These are phyloP conservation scores for Globisporangium heterothallicum DNA, from an alignment of 352 stramenopile species.

Conservation along the genomic window DNA sequence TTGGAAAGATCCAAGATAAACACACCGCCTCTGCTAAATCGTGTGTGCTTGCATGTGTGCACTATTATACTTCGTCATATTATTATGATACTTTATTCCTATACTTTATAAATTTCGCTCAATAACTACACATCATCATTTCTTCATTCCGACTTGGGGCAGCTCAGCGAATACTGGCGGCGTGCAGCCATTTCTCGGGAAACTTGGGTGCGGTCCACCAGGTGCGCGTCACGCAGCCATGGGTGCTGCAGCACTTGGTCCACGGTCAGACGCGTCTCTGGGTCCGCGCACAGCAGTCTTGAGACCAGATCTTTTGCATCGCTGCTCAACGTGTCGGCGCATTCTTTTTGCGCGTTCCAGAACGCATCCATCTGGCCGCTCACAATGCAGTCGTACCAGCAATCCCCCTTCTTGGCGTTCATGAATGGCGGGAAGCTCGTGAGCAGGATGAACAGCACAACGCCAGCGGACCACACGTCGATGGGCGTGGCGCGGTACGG, in stretches of 20 bases:
- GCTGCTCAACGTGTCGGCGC: slow-evolving; percentile 30
- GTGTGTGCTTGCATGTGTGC: too few relatives aligned
- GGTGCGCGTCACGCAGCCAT: slow-evolving; percentile 44
- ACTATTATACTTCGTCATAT: background rate
- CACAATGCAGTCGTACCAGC: slow-evolving; percentile 67
- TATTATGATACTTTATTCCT: slow-evolving; percentile 4
- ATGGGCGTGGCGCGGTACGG: slow-evolving; percentile 71
- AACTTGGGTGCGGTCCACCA: slow-evolving; percentile 30
- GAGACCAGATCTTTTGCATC: slow-evolving; percentile 72
- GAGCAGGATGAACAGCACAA: slow-evolving; percentile 90
- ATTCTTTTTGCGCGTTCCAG: slow-evolving; percentile 43
- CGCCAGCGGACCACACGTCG: slow-evolving; percentile 86
- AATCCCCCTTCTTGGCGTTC: slow-evolving; percentile 57
- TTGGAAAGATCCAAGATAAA: too few relatives aligned
- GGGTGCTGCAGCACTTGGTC: slow-evolving; percentile 49
- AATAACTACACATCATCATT: background rate
- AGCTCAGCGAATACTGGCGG: slow-evolving; percentile 21
- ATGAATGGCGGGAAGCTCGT: slow-evolving; percentile 88
- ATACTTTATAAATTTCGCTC: background rate
- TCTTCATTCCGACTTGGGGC: slow-evolving; percentile 1
- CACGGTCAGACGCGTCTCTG: slow-evolving; percentile 54
- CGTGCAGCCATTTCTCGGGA: slow-evolving; percentile 31
- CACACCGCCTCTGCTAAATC: too few relatives aligned
- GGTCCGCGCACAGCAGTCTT: slow-evolving; percentile 52
- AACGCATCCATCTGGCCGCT: slow-evolving; percentile 45